These are phyloP conservation scores for Tillandsia leiboldiana DNA, from an alignment of 176 grass and related monocot genomes.

Conservation along the genomic window DNA sequence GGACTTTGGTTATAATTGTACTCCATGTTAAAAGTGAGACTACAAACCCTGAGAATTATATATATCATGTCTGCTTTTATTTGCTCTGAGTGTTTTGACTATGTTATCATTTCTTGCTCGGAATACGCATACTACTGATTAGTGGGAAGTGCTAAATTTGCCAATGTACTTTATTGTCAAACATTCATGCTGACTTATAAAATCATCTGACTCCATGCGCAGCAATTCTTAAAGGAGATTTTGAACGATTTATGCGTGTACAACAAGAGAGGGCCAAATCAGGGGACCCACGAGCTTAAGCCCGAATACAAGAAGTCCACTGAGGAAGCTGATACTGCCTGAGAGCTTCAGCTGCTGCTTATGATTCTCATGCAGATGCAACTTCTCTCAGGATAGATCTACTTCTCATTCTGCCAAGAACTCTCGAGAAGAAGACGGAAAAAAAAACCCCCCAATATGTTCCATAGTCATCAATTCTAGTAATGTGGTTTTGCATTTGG, in stretches of 20 bases:
- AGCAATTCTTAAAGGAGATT: conserved; percentile 99
- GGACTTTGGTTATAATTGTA: too few species aligned
- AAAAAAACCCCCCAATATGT: too few species aligned
- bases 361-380: not conserved
- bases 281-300: conserved; percentile 87
- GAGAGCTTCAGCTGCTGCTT: not conserved
- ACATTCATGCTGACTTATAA: conserved; percentile 1
- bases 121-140: too few species aligned
- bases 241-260: conserved; percentile 73
- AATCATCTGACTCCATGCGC: conserved; percentile 15
- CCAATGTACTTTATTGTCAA: not conserved
- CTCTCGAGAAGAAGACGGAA: too few species aligned
- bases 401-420: not conserved
- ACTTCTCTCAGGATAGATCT: not conserved
- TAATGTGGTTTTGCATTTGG: too few species aligned
- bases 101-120: too few species aligned
- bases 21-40: too few species aligned
- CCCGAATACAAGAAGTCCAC: conserved; percentile 79
- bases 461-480: too few species aligned
- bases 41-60: too few species aligned
- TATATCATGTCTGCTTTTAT: too few species aligned
- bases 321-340: conserved; percentile 19
- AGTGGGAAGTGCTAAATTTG: too few species aligned
- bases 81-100: too few species aligned
- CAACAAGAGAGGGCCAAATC: conserved; percentile 89